Percentiles rank a stretch among this genome's conserved stretches.
Conservation (phyloP, 768 basidiomycete species). For the Filobasidium floriforme region DNA sequence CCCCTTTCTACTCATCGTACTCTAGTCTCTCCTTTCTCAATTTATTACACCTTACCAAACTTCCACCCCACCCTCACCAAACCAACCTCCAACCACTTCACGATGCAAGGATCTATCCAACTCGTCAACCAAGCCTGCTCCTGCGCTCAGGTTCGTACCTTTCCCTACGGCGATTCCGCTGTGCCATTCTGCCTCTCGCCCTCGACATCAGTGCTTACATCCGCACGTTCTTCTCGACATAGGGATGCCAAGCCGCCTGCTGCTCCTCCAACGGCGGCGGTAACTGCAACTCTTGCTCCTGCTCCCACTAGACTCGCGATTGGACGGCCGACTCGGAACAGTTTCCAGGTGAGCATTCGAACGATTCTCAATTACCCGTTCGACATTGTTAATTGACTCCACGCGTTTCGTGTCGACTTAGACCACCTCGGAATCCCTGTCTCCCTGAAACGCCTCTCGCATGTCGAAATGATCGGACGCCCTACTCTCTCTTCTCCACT, state of each 20-base stretch:
- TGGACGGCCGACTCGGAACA: background rate
- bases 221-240: background rate
- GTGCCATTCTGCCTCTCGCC: background rate
- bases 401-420: no score
- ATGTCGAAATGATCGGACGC: no score
- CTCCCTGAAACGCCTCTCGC: no score
- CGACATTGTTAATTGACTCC: no score
- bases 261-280: slow-evolving; percentile 3
- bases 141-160: slow-evolving; percentile 2
- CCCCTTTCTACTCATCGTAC: background rate
- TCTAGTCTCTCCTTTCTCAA: background rate
- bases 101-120: slow-evolving; percentile 7
- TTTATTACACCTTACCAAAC: background rate
- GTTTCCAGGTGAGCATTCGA: no score
- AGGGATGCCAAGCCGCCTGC: background rate
- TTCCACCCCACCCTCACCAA: background rate
- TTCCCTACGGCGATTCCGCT: background rate
- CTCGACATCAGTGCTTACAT: background rate
- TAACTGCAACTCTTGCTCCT: slow-evolving; percentile 2
- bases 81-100: background rate
- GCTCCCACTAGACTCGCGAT: slow-evolving; percentile 5
- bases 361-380: no score
- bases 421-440: no score
- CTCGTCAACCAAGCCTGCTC: slow-evolving; percentile 9
- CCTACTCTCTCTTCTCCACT: no score